phyloP scores from a whole-genome alignment of 1,284 basidiomycete genomes.

The Anthracocystis panici-leucophaei region DNA sequence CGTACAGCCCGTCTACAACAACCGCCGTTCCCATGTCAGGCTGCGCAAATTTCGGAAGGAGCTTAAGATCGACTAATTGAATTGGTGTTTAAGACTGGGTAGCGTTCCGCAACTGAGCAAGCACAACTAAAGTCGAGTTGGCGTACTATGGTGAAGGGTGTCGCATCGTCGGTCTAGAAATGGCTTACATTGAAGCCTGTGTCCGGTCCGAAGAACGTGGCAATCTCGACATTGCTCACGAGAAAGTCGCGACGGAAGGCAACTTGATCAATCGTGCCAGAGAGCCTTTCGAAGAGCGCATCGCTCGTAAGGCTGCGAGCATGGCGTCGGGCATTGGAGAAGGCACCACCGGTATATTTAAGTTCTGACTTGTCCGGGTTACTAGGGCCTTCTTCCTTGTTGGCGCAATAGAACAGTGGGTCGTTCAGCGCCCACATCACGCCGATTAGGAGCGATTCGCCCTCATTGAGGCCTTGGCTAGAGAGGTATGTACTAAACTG shows the following conservation, averaged over 20 bases:
- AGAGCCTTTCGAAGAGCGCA: background rate
- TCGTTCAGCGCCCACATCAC: too few species aligned
- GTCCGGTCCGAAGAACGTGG: background rate
- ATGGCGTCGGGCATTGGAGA: constrained; percentile 10
- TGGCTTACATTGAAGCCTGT: background rate
- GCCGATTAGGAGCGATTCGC: too few species aligned
- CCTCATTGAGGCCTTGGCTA: too few species aligned
- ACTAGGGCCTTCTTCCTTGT: background rate
- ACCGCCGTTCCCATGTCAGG: too few species aligned
- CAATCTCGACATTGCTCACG: background rate
- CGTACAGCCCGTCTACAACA: too few species aligned
- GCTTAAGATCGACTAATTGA: too few species aligned
- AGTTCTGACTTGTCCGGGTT: background rate
- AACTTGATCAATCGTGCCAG: background rate
- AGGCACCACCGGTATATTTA: constrained; percentile 5
- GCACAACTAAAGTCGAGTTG: constrained; percentile 4
- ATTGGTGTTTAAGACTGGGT: too few species aligned
- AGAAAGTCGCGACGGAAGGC: background rate
- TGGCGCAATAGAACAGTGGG: too few species aligned
- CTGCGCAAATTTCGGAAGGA: too few species aligned
- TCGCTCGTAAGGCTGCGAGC: background rate
- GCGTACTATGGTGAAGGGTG: constrained; percentile 1
- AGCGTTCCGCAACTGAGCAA: too few species aligned
- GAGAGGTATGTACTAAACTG: too few species aligned
- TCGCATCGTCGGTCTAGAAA: background rate